A percentile compares a stretch with the other conserved stretches of the same genome.
These are phyloP conservation scores for Xylaria sp. DNA, from an alignment of 2,329 filamentous ascomycete genomes.

Conservation along the genomic window DNA sequence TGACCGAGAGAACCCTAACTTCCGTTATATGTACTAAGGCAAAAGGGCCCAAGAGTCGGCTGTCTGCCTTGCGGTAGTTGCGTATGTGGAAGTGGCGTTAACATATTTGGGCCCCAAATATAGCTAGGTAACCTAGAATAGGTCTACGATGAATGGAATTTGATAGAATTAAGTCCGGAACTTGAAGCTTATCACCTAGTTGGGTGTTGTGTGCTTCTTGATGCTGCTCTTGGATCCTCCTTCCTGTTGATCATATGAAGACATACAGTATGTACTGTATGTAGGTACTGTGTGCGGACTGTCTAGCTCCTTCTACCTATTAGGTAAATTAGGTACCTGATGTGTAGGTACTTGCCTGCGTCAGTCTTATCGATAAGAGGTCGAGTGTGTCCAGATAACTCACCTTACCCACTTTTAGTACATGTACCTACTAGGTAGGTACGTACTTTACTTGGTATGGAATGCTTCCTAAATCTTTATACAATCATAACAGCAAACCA, in stretches of 20 bases:
- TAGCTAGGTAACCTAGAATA: background rate
- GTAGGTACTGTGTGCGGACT: too few species aligned
- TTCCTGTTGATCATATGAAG: too few species aligned
- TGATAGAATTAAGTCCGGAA: background rate
- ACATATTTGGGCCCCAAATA: background rate
- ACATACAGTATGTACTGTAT: too few species aligned
- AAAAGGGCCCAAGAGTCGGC: background rate
- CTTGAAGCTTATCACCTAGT: too few species aligned
- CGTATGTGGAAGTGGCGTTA: background rate
- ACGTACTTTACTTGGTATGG: background rate
- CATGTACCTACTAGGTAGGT: background rate
- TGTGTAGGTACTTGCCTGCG: background rate
- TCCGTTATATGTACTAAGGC: slow-evolving; percentile 49
- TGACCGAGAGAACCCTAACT: slow-evolving; percentile 52
- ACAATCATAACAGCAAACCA: background rate
- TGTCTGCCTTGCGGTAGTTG: background rate
- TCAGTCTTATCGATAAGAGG: slow-evolving; percentile 1
- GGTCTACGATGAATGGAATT: background rate
- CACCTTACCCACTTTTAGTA: background rate
- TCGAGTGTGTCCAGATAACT: background rate
- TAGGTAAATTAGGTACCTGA: too few species aligned
- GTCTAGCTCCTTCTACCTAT: background rate
- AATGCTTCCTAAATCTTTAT: background rate
- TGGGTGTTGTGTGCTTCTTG: too few species aligned
- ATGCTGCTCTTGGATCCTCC: too few species aligned